Evolutionary conservation across 2,329 filamentous ascomycete species (phyloP).

Genomic region (Bipolaris victoriae): DNA sequence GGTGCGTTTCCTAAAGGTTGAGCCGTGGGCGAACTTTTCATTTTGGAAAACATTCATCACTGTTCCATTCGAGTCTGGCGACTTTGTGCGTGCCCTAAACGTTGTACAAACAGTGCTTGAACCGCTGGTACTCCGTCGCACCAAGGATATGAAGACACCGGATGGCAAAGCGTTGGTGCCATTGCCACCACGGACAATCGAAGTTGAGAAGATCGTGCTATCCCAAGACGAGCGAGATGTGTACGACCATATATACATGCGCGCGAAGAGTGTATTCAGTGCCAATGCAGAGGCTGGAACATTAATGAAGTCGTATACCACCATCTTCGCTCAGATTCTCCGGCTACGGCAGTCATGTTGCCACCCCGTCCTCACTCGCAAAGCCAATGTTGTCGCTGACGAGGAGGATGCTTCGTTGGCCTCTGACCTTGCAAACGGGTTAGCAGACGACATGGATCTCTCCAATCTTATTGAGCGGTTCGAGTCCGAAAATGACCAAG

Average conservation of each 20-base stretch:
- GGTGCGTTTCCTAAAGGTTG: slow-evolving; percentile 88
- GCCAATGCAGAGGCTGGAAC: slow-evolving; percentile 90
- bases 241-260: slow-evolving; percentile 86
- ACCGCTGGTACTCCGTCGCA: slow-evolving; percentile 90
- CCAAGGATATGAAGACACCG: slow-evolving; percentile 98
- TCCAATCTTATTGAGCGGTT: slow-evolving; percentile 85
- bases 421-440: slow-evolving; percentile 77
- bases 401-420: slow-evolving; percentile 82
- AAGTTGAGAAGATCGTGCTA: slow-evolving; percentile 87
- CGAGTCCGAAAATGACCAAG: slow-evolving; percentile 64
- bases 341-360: slow-evolving; percentile 93
- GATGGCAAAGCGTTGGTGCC: slow-evolving; percentile 81
- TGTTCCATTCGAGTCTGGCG: slow-evolving; percentile 92
- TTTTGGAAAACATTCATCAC: slow-evolving; percentile 99
- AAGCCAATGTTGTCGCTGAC: slow-evolving; percentile 81
- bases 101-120: slow-evolving; percentile 97
- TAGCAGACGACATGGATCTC: slow-evolving; percentile 96
- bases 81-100: slow-evolving; percentile 90
- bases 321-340: slow-evolving; percentile 95
- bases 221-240: slow-evolving; percentile 85
- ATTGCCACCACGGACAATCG: slow-evolving; percentile 78
- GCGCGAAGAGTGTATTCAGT: slow-evolving; percentile 82
- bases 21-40: slow-evolving; percentile 98
- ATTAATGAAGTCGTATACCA: slow-evolving; percentile 92
- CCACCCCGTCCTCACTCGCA: slow-evolving; percentile 87